These are phyloP conservation scores for Lenzites betulinus DNA, from an alignment of 768 basidiomycete genomes.

Conservation along the genomic window DNA sequence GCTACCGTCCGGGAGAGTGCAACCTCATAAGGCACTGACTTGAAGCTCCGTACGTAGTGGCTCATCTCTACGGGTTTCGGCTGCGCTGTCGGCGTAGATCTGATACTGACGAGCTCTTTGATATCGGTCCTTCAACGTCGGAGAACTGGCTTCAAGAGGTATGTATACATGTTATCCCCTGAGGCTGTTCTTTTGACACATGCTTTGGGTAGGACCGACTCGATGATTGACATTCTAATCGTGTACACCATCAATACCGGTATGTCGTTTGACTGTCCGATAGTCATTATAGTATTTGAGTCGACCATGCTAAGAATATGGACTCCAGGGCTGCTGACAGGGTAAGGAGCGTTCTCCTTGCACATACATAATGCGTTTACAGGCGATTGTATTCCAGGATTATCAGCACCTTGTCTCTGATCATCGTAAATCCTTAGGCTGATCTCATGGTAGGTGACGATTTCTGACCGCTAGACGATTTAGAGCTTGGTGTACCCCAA, in stretches of 20 bases:
- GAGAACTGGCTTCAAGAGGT: conserved; percentile 2
- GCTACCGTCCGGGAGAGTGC: background rate
- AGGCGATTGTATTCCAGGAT: background rate
- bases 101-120: background rate
- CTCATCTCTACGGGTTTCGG: conserved; percentile 2
- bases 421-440: conserved; percentile 5
- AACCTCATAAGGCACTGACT: too few relatives aligned
- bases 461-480: too few relatives aligned
- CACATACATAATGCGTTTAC: too few relatives aligned
- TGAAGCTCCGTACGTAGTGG: background rate
- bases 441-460: too few relatives aligned
- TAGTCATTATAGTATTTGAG: background rate
- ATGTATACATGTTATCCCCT: background rate
- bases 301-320: too few relatives aligned
- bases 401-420: background rate
- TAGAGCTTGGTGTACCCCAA: background rate
- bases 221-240: conserved; percentile 4
- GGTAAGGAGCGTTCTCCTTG: too few relatives aligned
- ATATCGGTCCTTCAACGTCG: background rate
- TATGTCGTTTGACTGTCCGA: background rate
- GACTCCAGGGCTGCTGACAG: background rate
- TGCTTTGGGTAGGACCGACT: background rate
- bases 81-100: conserved; percentile 4
- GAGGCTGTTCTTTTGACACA: background rate
- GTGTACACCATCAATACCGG: conserved; percentile 15